Base-by-base conservation (phyloP, 176 grass and related monocot genomes). In the Aegilops tauschii region DNA sequence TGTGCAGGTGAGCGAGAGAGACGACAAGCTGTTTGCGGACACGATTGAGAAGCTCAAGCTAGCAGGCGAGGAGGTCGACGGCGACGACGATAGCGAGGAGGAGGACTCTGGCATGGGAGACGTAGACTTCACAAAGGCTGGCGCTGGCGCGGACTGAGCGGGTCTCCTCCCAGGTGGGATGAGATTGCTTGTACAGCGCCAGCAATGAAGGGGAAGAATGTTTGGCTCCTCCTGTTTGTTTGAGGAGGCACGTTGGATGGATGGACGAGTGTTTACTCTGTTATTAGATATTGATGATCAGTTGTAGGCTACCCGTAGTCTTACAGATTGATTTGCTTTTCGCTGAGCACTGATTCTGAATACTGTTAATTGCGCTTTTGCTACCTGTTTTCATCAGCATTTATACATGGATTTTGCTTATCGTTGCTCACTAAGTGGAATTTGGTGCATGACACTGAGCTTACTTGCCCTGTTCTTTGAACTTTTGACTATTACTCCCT, bases 21-120 rank as follows among this genome's bases (percentile, higher is more conserved):
- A 92, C 62, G 90, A 95, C 73, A 95, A 90, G 65, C 69, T 90
- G 56, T 82, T 95, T 44, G 69, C 70, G 1, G 80, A 84, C 40
- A 82, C 90, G 23, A 95, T 95, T 65, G 88, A 78, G 52, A 92
- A 92, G 66, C 77, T 95, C 40, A 50, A 71, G 62, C 63, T 29
- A 79, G 44, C 85, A 77, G 54, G 92, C 5, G 76, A 88, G 62
- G 93, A 95, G 85, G 88, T 95, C 8, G 93, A 92, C 79, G 93
- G 93, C 4, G 93, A 95, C 34, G 76, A 79, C 14, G 90, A 86
- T 10, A 90, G 86, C 11, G 93, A 90, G 42, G 91, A 92, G 83
- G 93, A 95, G 86, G 93, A 95, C 66, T 90, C 80, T 11, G 90
- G 93, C 59, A 95, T 92, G 93, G 90, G 93, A 3, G 76, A 92